Conservation (phyloP, 306 rosid genomes). For the Vigna mungo region DNA sequence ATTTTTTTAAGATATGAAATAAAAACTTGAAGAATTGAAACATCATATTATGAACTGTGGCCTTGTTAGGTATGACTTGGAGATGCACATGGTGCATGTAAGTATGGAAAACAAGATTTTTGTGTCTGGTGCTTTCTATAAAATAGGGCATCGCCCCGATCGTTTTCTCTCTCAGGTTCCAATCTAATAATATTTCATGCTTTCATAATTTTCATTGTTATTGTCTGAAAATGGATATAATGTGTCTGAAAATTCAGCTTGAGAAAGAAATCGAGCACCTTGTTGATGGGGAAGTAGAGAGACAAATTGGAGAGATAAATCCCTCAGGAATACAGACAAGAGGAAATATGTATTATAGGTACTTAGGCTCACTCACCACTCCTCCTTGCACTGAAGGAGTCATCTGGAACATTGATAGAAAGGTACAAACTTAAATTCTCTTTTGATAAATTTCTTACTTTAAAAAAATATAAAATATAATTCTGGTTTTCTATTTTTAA, state of each 20-base stretch:
- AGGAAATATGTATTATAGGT: conserved; percentile 35
- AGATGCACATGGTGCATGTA: conserved; percentile 43
- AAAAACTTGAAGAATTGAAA: neutral
- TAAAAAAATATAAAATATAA: neutral
- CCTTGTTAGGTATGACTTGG: conserved; percentile 27
- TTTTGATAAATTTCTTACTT: too few relatives aligned
- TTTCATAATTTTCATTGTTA: neutral
- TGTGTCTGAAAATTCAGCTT: conserved; percentile 10
- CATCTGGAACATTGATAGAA: conserved; percentile 34
- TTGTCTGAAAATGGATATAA: neutral
- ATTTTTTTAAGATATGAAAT: neutral
- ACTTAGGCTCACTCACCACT: conserved; percentile 37
- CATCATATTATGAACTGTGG: neutral
- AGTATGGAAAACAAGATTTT: conserved; percentile 18
- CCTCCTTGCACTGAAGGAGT: conserved; percentile 45
- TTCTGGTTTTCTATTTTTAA: neutral
- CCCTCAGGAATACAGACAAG: conserved; percentile 19
- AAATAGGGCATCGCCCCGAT: conserved; percentile 28
- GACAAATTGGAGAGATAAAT: conserved; percentile 12
- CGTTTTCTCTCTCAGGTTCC: conserved; percentile 32
- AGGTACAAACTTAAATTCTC: conserved; percentile 2
- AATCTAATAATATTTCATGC: neutral
- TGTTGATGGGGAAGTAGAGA: conserved; percentile 8
- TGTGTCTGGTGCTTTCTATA: conserved; percentile 35
- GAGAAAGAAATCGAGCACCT: conserved; percentile 18